Conservation (phyloP, 495 filamentous ascomycete species). For the Xylaria telfairii region DNA sequence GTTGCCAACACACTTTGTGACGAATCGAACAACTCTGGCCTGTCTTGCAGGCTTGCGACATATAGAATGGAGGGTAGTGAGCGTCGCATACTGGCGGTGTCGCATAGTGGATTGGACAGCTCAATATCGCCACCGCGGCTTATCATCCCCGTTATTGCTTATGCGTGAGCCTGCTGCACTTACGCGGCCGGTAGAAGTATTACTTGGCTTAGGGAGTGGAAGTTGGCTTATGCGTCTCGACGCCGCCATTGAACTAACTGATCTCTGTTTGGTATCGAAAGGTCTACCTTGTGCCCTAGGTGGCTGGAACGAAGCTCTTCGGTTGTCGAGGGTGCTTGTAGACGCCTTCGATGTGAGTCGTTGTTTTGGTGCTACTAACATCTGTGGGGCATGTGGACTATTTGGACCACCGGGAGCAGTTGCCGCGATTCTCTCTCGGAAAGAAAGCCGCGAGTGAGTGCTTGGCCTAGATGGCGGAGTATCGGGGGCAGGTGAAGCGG, state of each 20-base stretch:
- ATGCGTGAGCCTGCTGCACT: constrained; percentile 29
- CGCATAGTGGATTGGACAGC: background rate
- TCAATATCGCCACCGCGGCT: constrained; percentile 29
- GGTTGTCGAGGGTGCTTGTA: constrained; percentile 41
- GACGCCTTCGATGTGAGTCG: constrained; percentile 40
- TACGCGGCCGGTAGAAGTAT: constrained; percentile 35
- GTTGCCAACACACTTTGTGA: background rate
- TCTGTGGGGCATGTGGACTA: constrained; percentile 40
- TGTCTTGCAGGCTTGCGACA: background rate
- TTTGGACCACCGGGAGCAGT: constrained; percentile 51
- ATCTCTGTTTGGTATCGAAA: constrained; percentile 40
- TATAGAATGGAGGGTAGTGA: constrained; percentile 2
- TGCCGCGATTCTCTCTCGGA: constrained; percentile 53
- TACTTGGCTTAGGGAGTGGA: constrained; percentile 50
- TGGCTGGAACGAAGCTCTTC: constrained; percentile 56
- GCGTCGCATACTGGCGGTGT: background rate
- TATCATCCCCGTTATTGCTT: constrained; percentile 12
- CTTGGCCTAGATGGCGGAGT: constrained; percentile 43
- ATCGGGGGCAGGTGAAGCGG: constrained; percentile 50
- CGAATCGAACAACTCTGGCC: background rate
- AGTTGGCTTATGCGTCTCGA: constrained; percentile 56
- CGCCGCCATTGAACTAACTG: constrained; percentile 56
- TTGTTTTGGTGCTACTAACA: constrained; percentile 43
- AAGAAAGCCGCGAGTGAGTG: constrained; percentile 48
- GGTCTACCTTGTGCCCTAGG: constrained; percentile 37